Evolutionary conservation across 495 filamentous ascomycete genomes (phyloP).

Genomic region (Thermothielavioides terrestris): DNA sequence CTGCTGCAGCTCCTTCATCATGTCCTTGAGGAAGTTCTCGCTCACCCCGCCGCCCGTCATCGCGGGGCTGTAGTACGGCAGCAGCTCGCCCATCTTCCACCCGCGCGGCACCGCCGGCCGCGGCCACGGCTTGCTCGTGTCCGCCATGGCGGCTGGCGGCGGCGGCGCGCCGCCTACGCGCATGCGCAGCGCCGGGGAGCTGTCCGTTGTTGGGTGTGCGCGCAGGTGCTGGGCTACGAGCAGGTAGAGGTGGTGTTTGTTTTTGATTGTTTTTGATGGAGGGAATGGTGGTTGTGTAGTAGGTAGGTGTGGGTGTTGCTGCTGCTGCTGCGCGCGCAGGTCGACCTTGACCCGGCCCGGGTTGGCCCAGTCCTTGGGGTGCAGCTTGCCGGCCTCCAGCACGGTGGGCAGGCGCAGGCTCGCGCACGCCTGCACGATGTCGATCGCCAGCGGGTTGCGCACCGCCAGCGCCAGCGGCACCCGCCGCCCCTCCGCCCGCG

Average conservation of each 20-base stretch:
- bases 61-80: conserved; percentile 81
- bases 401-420: conserved; percentile 63
- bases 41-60: conserved; percentile 90
- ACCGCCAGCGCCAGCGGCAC: conserved; percentile 66
- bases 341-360: conserved; percentile 78
- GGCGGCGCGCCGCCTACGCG: conserved; percentile 49
- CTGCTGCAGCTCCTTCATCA: conserved; percentile 94
- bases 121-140: conserved; percentile 54
- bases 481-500: conserved; percentile 68
- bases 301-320: conserved; percentile 8
- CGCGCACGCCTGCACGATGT: conserved; percentile 78
- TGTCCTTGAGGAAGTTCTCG: conserved; percentile 93
- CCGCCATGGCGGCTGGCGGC: conserved; percentile 28
- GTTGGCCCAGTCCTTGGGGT: conserved; percentile 97
- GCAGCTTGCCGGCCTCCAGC: conserved; percentile 83
- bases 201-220: conserved; percentile 62
- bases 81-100: conserved; percentile 78
- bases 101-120: conserved; percentile 73
- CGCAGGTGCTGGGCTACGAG: conserved; percentile 66
- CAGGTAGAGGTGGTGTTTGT: conserved; percentile 83
- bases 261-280: too few relatives aligned
- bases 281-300: too few relatives aligned
- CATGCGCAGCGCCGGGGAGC: conserved; percentile 57
- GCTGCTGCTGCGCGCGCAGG: conserved; percentile 27
- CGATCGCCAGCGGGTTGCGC: conserved; percentile 75